Base-by-base conservation (phyloP, 305 asterid species). In the Solanum hybrid region DNA sequence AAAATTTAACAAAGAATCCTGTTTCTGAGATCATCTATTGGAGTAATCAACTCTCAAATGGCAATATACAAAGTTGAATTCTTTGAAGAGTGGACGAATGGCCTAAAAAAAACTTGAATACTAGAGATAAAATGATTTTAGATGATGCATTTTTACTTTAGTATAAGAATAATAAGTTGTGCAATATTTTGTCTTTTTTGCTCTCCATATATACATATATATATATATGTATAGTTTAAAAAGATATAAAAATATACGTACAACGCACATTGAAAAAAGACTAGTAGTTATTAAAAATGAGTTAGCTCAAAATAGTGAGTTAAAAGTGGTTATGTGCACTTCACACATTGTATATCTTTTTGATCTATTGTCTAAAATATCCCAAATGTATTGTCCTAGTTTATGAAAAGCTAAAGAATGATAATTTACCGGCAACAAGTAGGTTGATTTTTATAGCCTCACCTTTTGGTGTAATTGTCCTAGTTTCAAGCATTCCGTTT, bases 401-500 rank as follows among this genome's bases (percentile, higher is more conserved):
- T 41, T 4, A 41, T 41, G 20, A 1, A 41, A 41, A 41, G 70
- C 7, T 17, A 57, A 20, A 17, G 24, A 57, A 57, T 3, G 26
- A n/a, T 10, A n/a, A 68, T 24, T 68, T 85, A 51, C 31, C 4
- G 45, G 32, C 45, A 51, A 15, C 12, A 45, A 45, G 37, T 29
- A 11, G 12, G 32, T 17, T 85, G 22, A 20, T 45, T 29, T 77
- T 92, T 82, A 27, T 80, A 10, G 87, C 93, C 93, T 90, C 90
- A 86, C 27, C 90, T 92, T 89, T 81, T 51, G 38, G 88, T 79
- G 75, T 73, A 39, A 41, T 32, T 36, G 17, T 80, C 94, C 95
- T 90, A 90, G 87, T 91, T 81, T 91, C 84, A 38, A 65, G 95
- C 94, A 91, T 91, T 91, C 90, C 89, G 89, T 93, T 92, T 90